Evolutionary conservation across 2,329 filamentous ascomycete species (phyloP), one percentile per base, ranked within the genome.

Genomic region (Sporothrix sp.): DNA sequence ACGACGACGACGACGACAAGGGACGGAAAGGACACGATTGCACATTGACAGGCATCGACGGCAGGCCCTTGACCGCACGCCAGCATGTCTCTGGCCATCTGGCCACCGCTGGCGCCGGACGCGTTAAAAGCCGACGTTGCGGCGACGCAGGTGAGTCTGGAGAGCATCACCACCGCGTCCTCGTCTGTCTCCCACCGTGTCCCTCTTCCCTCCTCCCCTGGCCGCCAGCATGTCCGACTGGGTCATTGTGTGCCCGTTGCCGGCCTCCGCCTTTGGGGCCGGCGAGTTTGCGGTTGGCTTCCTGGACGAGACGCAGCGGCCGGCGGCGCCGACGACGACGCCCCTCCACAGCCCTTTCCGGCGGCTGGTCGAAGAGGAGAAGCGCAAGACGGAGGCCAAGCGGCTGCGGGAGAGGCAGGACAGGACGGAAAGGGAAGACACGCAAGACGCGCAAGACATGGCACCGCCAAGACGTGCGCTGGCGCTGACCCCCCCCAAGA

Each of bases 61-160:
- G 25, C 25, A 28, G 25, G 6, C n/a, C n/a, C n/a, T n/a, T n/a
- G 11, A 18, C 20, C 4, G 5, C 16, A 49, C 47, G 49, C 51
- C 50, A 63, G 54, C 57, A 81, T 81, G 77, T 78, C 77, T 55
- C 64, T 80, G 57, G 74, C 72, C 57, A 72, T 80, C 67, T 81
- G 76, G 76, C 77, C 77, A 63, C 68, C 68, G 58, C 63, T 79
- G 51, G 64, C 73, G 48, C 68, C 70, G 3, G 67, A 65, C 27
- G 70, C 76, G 59, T 71, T 79, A 65, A 69, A 72, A 67, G 60
- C 64, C 60, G 71, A 71, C 57, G 65, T 71, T 57, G 71, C 71
- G 58, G 68, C 71, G 56, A 69, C 72, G 49, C 72, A 75, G 66
- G 77, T 80, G 66, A 56, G 71, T 59, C 47, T 5, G 10, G 10